Base-by-base conservation (phyloP, 192 early-diverging fungal species). In the Anaeromyces robustus region DNA sequence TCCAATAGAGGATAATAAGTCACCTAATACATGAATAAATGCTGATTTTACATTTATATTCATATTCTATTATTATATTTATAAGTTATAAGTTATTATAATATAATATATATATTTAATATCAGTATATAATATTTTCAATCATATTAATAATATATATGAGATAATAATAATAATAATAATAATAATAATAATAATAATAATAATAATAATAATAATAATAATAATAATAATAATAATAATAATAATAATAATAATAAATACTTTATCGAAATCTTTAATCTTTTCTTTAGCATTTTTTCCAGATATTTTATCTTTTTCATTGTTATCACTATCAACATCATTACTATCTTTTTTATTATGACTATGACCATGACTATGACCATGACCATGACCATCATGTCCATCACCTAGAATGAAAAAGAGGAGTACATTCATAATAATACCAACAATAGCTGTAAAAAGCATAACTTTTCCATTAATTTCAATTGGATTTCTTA, bases 1-100 rank as follows among this genome's bases (percentile, higher is more conserved):
- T 29, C 94, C 94, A 79, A 95, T 83, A 13, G 93, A 94, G 0
- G 89, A 90, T 28, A 95, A 82, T n/a, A 95, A 83, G 83, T 95
- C 94, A 18, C 94, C 93, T 30, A 95, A 83, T 31, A 95, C 94
- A 82, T 95, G 94, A 41, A 95, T 83, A 2, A 90, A 87, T 0
- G 94, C 94, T 12, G 94, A 88, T 16, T 89, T 87, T 37, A 94
- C 84, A 84, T 95, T 92, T 30, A 92, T 89, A 81, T 90, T 93
- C 26, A 80, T 68, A 34, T 41, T 30, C 81, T 81, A 82, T 80
- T 30, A 14, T 80, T 1, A 78, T 1, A 78, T 30, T 7, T 34
- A 80, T 43, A 34, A 7, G 12, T 34, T 7, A 7, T 7, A 4
- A 34, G 32, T 4, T 34, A 34, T 34, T n/a, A n/a, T n/a, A n/a